Evolutionary conservation across 106 monocot species (phyloP).

Genomic region (Dendrobium catenatum): DNA sequence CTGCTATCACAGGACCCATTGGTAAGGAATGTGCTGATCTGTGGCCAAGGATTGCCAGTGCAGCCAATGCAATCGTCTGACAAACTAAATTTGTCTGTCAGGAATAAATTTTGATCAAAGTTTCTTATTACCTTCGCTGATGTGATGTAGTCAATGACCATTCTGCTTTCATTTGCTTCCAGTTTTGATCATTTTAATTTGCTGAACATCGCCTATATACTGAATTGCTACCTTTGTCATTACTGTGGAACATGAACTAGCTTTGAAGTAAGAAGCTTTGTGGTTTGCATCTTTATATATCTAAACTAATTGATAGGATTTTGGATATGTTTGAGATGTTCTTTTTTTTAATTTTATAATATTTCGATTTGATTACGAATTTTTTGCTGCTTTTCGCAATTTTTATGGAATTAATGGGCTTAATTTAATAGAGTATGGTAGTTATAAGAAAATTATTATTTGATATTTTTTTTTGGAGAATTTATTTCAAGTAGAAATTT

Average conservation of each 20-base stretch:
- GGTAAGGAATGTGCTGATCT: constrained; percentile 64
- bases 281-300: not conserved
- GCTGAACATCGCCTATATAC: too few relatives aligned
- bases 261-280: not conserved
- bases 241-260: not conserved
- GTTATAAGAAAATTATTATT: too few relatives aligned
- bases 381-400: too few relatives aligned
- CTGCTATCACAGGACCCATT: constrained; percentile 57
- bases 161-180: not conserved
- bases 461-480: not conserved
- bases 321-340: too few relatives aligned
- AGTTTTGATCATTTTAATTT: not conserved
- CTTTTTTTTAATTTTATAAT: too few relatives aligned
- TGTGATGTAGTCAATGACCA: not conserved
- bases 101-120: not conserved
- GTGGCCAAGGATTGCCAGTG: constrained; percentile 60
- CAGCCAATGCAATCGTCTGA: constrained; percentile 52
- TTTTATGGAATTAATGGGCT: too few relatives aligned
- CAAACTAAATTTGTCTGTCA: too few relatives aligned
- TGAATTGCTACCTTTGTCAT: not conserved
- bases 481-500: too few relatives aligned
- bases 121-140: too few relatives aligned
- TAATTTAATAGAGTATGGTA: not conserved
- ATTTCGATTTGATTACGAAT: too few relatives aligned
- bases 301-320: too few relatives aligned